phyloP scores from a whole-genome alignment of 192 early-diverging fungal species.

The Mortierella hygrophila region DNA sequence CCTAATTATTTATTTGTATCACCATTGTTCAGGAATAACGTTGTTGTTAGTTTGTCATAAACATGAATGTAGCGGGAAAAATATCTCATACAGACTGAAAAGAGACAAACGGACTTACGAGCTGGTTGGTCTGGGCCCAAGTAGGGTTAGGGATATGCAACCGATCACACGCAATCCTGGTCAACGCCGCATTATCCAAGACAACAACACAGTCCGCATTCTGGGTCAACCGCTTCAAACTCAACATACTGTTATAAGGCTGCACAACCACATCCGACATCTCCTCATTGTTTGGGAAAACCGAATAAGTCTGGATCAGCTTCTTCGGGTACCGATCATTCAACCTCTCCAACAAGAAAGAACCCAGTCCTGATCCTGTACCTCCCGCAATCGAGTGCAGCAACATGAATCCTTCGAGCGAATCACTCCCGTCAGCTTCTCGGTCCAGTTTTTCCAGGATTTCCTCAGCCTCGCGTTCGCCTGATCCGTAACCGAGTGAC shows the following conservation, averaged over 20 bases:
- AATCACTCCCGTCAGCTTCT: slow-evolving; percentile 96
- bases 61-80: neutral
- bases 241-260: slow-evolving; percentile 97
- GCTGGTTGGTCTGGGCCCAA: slow-evolving; percentile 95
- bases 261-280: slow-evolving; percentile 97
- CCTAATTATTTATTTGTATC: slow-evolving; percentile 58
- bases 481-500: slow-evolving; percentile 91
- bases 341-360: slow-evolving; percentile 90
- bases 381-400: slow-evolving; percentile 98
- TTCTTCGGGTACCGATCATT: slow-evolving; percentile 98
- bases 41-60: neutral
- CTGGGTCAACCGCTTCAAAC: slow-evolving; percentile 88
- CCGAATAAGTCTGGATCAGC: slow-evolving; percentile 96
- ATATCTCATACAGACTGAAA: neutral
- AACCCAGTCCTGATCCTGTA: slow-evolving; percentile 97
- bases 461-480: slow-evolving; percentile 90
- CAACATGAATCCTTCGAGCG: slow-evolving; percentile 96
- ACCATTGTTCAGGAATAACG: neutral
- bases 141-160: slow-evolving; percentile 95
- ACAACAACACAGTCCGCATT: slow-evolving; percentile 98
- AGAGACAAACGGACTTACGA: slow-evolving; percentile 66
- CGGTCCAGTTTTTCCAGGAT: slow-evolving; percentile 97
- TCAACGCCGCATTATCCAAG: slow-evolving; percentile 95
- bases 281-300: slow-evolving; percentile 96
- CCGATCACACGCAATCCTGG: slow-evolving; percentile 91